These are phyloP conservation scores for Rhodamnia argentea DNA, from an alignment of 345 rosid species.

Conservation along the genomic window DNA sequence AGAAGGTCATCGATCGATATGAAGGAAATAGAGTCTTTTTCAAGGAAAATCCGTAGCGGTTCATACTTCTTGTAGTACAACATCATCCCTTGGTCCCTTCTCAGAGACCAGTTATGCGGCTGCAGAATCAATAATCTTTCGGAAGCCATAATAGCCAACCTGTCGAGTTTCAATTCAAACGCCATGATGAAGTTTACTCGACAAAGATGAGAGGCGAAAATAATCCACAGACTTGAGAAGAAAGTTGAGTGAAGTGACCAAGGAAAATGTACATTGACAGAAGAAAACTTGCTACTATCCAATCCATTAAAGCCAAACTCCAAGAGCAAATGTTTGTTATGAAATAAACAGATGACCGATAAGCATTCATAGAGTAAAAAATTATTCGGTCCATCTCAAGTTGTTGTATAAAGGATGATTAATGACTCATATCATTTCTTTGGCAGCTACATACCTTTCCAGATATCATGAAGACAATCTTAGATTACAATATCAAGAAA, in stretches of 20 bases:
- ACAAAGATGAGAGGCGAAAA: neutral
- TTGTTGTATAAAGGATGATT: neutral
- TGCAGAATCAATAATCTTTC: slow-evolving; percentile 81
- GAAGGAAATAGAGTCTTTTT: neutral
- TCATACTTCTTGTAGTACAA: slow-evolving; percentile 57
- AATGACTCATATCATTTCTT: neutral
- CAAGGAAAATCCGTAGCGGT: neutral
- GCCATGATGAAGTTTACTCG: neutral
- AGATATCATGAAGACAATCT: neutral
- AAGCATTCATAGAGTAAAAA: neutral
- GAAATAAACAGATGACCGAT: neutral
- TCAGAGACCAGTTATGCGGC: slow-evolving; percentile 76
- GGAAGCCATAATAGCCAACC: slow-evolving; percentile 83
- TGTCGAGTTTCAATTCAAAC: slow-evolving; percentile 5
- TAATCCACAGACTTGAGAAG: neutral
- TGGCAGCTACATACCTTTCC: neutral
- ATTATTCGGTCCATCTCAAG: neutral
- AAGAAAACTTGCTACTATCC: neutral
- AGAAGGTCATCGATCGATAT: neutral
- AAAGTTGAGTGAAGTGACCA: neutral
- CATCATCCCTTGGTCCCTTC: slow-evolving; percentile 95
- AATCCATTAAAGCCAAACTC: neutral
- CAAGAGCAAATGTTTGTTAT: neutral
- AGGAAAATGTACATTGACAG: neutral
- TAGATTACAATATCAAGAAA: neutral